These are phyloP conservation scores for Phytomonas serpens DNA, from an alignment of 208 protist species.

Conservation along the genomic window DNA sequence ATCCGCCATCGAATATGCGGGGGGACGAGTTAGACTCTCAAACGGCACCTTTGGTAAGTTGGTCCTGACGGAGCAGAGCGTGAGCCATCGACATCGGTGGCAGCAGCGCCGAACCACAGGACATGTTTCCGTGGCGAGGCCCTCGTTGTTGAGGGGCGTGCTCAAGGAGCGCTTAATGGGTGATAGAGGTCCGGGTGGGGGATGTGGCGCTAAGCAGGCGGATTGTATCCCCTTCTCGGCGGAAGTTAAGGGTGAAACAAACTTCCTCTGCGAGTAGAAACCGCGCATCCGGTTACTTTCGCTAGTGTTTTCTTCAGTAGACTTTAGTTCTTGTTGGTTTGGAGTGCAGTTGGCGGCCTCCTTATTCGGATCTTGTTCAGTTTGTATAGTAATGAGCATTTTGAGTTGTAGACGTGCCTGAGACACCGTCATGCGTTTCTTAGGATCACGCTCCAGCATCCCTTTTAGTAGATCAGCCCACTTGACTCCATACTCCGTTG, in stretches of 20 bases:
- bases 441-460: conserved; percentile 73
- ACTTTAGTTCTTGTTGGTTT: not conserved
- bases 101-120: not conserved
- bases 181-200: not conserved
- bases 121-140: not conserved
- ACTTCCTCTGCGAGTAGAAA: not conserved
- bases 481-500: conserved; percentile 19
- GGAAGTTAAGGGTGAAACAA: not conserved
- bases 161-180: not conserved
- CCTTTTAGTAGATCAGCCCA: conserved; percentile 45
- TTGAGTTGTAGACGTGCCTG: conserved; percentile 22
- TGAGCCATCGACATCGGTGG: not conserved
- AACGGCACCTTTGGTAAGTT: not conserved
- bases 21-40: not conserved
- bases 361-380: not conserved
- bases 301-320: not conserved
- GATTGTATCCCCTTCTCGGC: not conserved
- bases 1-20: not conserved
- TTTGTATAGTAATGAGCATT: not conserved
- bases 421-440: conserved; percentile 36
- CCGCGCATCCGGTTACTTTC: not conserved
- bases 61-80: not conserved
- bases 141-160: not conserved
- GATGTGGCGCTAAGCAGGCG: not conserved
- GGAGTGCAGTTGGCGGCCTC: not conserved